phyloP scores from a whole-genome alignment of 2,329 filamentous ascomycete species.

The Tolypocladium guangdongense region DNA sequence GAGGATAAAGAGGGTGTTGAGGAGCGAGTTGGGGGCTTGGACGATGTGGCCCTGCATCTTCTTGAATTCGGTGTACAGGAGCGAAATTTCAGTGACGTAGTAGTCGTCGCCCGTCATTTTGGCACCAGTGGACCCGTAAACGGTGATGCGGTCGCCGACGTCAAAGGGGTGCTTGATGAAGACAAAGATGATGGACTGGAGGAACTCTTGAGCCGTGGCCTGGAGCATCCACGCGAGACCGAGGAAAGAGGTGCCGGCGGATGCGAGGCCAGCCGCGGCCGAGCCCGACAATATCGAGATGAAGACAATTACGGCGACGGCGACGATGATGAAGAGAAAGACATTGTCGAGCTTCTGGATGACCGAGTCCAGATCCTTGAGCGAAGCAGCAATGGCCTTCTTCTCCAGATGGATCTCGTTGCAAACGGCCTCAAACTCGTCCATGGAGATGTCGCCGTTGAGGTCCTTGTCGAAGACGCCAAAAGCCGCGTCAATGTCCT shows the following conservation, averaged over 20 bases:
- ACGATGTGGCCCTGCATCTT: conserved; percentile 97
- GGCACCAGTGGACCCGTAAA: conserved; percentile 85
- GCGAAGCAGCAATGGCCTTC: conserved; percentile 86
- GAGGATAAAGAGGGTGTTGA: conserved; percentile 88
- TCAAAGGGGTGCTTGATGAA: conserved; percentile 97
- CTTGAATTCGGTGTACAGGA: conserved; percentile 95
- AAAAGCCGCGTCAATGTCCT: conserved; percentile 84
- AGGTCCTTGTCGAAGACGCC: conserved; percentile 91
- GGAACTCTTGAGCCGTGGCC: conserved; percentile 84
- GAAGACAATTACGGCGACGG: conserved; percentile 78
- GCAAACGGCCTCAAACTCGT: conserved; percentile 85
- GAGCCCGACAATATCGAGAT: conserved; percentile 82
- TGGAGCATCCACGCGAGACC: conserved; percentile 89
- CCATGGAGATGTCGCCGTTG: conserved; percentile 93
- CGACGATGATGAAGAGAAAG: conserved; percentile 72
- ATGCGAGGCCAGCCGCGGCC: conserved; percentile 82
- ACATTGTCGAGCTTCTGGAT: conserved; percentile 83
- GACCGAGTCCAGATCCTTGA: conserved; percentile 92
- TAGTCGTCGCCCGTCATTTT: conserved; percentile 77
- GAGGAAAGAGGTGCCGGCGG: conserved; percentile 76
- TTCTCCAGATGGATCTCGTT: conserved; percentile 91
- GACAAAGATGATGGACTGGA: conserved; percentile 89
- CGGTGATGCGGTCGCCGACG: conserved; percentile 82
- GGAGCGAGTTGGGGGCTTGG: conserved; percentile 85
- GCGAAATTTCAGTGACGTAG: conserved; percentile 87